Evolutionary conservation across 2,329 filamentous ascomycete species (phyloP), one percentile per base, ranked within the genome.

Genomic region (Fusarium lyarnte): DNA sequence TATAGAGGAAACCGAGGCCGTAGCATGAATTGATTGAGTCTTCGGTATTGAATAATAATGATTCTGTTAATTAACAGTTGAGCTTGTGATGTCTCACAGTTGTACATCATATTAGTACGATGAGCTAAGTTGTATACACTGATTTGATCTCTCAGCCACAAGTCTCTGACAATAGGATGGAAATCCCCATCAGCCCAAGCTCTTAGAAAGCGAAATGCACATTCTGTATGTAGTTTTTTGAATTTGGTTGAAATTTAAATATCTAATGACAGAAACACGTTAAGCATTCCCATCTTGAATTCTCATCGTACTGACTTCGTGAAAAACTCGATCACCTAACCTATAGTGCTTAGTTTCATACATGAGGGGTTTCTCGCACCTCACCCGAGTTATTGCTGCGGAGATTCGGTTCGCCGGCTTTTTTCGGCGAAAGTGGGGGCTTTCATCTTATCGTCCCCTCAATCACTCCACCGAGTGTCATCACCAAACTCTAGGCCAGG

Each of bases 391-490:
- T 23, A 52, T 21, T 38, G 23, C 17, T 25, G 16, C 3, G 19
- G n/a, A 25, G 4, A 2, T 46, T 46, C 13, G 19, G 31, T 10
- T 27, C 23, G 13, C 35, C 61, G 63, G 63, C 23, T 19, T 49
- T 66, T 49, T 36, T 58, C 63, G 63, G 63, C 36, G 27, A 66
- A 66, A 66, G 63, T 19, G 63, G 63, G 31, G 57, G 2, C 36
- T 42, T 8, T 35, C 35, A 13, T 41, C 38, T 27, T 59, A 39
- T 59, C 63, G 13, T 35, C 51, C 45, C 47, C 46, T 66, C 63
- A 36, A 39, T n/a, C 6, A 57, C 23, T 25, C 36, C 61, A 42
- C 33, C 35, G 23, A 39, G 23, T 33, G 61, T 25, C 27, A 25
- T 14, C n/a, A 39, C 29, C 41, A 16, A 14, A 39, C 4, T 27